Evolutionary conservation across 2,329 filamentous ascomycete species (phyloP).

Genomic region (Beauveria sp.): DNA sequence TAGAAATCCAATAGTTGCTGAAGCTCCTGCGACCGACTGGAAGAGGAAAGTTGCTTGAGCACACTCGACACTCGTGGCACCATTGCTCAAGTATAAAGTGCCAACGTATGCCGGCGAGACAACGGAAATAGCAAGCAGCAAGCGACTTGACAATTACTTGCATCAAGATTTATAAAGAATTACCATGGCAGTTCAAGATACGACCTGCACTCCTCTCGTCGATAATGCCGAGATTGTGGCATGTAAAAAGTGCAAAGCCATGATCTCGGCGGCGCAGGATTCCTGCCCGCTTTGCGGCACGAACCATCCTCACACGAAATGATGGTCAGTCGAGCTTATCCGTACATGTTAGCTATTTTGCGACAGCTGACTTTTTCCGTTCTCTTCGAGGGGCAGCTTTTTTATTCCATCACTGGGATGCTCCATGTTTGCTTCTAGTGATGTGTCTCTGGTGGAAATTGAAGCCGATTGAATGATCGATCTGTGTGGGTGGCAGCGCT

Average conservation of each 20-base stretch:
- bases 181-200: not conserved
- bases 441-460: too few species aligned
- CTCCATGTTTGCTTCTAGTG: not conserved
- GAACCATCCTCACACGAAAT: slow-evolving; percentile 2
- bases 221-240: not conserved
- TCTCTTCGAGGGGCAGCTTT: not conserved
- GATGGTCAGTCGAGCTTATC: not conserved
- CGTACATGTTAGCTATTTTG: too few species aligned
- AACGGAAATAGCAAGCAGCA: not conserved
- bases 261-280: slow-evolving; percentile 7
- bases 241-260: slow-evolving; percentile 6
- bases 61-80: not conserved
- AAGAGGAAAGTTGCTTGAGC: not conserved
- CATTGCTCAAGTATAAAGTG: not conserved
- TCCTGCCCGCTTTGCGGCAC: slow-evolving; percentile 9
- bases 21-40: not conserved
- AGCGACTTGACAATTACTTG: not conserved
- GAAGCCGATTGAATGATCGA: not conserved
- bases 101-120: not conserved
- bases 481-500: not conserved
- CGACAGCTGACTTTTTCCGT: not conserved
- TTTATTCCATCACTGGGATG: not conserved
- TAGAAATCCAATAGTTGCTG: not conserved
- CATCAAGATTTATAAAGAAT: not conserved
- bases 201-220: not conserved